Evolutionary conservation across 139 green algal species (phyloP).

Genomic region (Tetraselmis chui): DNA sequence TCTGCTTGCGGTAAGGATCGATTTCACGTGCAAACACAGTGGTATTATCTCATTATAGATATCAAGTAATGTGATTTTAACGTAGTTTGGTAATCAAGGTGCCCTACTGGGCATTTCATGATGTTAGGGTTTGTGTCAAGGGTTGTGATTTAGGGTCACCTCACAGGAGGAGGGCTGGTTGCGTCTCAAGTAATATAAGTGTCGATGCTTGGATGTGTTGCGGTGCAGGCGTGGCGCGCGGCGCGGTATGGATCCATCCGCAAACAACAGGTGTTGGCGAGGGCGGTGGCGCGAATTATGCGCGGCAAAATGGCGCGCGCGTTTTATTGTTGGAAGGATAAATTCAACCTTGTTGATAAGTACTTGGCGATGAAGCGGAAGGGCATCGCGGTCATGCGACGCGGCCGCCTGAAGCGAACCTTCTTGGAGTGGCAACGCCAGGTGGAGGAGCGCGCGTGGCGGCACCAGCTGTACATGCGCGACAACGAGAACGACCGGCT

Average conservation of each 20-base stretch:
- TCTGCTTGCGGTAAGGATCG: too few species aligned
- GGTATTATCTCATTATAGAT: too few species aligned
- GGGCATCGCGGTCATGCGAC: constrained; percentile 33
- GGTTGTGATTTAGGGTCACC: too few species aligned
- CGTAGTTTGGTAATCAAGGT: too few species aligned
- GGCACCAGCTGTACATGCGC: constrained; percentile 51
- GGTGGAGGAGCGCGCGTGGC: constrained; percentile 53
- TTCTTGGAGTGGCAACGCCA: constrained; percentile 53
- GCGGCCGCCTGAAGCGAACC: constrained; percentile 40
- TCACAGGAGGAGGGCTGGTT: too few species aligned
- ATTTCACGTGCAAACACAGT: too few species aligned
- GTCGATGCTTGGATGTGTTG: too few species aligned
- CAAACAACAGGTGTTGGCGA: constrained; percentile 41
- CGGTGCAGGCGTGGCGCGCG: constrained; percentile 41
- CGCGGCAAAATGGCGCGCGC: constrained; percentile 33
- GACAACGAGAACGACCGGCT: constrained; percentile 18
- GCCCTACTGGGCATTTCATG: too few species aligned
- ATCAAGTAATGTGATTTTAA: too few species aligned
- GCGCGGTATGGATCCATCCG: constrained; percentile 21
- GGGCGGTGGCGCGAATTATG: constrained; percentile 33
- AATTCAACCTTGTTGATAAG: constrained; percentile 46
- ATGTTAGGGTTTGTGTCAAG: too few species aligned
- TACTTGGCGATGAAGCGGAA: constrained; percentile 47
- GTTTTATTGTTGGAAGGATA: constrained; percentile 63
- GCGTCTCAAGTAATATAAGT: too few species aligned